Evolutionary conservation across 768 basidiomycete genomes (phyloP), one percentile per base, ranked within the genome.

Genomic region (Trametes cubensis): DNA sequence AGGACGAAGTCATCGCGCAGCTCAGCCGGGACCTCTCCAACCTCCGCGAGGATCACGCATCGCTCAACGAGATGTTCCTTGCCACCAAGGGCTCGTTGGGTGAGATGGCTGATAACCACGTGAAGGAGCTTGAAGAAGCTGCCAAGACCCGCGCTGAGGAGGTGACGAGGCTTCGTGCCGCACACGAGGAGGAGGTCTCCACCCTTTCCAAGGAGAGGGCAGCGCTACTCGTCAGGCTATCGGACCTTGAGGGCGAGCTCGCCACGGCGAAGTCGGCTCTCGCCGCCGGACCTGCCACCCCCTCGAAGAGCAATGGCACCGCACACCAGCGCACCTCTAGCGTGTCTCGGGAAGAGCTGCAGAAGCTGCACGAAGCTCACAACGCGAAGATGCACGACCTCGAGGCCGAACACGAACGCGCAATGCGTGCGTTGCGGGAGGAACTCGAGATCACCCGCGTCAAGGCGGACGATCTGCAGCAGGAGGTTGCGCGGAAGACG

Each of bases 331-430:
- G 80, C 1, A 75, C 79, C 10, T 65, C 72, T 23, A 81, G 78
- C 17, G 84, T 92, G 8, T 83, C 90, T 39, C 87, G 85, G 67
- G 91, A 92, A 65, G 92, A 94, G 58, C 75, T 95, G 42, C 85
- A 86, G 71, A 83, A 80, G 69, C 75, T 91, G 70, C 89, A 94
- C 65, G 89, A 92, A 72, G 93, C 93, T 6, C 93, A 95, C 73
- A 90, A 89, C 71, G 78, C 88, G 64, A 94, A 89, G 77, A 71
- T 95, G 66, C 77, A 86, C 54, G 91, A 94, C 74, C 65, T 93
- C 57, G 80, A 88, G 71, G 85, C 86, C 17, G 83, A 82, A 21
- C 84, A 90, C 68, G 85, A 86, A 30, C 86, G 85, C 66, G 77
- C 76, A 26, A 71, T 85, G 50, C 83, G 82, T 66, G 77, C 67